A percentile compares a stretch with the other conserved stretches of the same genome.
These are phyloP conservation scores for Bonia amplexicaulis DNA, from an alignment of 176 grass and related monocot genomes.

Conservation along the genomic window DNA sequence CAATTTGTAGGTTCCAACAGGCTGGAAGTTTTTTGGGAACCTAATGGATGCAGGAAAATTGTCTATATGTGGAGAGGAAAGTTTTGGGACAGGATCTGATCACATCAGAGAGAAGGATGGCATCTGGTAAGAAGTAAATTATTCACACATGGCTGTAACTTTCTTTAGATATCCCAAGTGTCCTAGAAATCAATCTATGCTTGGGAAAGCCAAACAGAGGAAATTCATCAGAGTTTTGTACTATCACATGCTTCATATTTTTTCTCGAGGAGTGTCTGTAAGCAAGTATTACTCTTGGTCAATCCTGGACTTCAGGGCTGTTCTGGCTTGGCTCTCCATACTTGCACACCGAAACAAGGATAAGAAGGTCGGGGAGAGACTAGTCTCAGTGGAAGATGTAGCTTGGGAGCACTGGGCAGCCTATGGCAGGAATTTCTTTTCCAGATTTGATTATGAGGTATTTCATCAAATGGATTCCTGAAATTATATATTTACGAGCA, in stretches of 20 bases:
- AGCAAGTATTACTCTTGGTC: background rate
- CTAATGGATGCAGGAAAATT: conserved; percentile 88
- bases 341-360: conserved; percentile 71
- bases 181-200: background rate
- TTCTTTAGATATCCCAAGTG: background rate
- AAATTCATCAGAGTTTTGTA: background rate
- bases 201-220: background rate
- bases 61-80: conserved; percentile 90
- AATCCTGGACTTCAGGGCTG: conserved; percentile 58
- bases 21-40: conserved; percentile 95
- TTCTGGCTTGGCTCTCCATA: conserved; percentile 93
- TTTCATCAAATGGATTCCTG: conserved; percentile 13
- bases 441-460: conserved; percentile 95
- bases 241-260: conserved; percentile 4
- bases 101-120: conserved; percentile 96
- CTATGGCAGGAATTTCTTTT: conserved; percentile 92
- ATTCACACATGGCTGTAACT: background rate
- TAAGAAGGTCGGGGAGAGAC: conserved; percentile 67
- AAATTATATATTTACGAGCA: background rate
- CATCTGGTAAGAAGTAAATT: conserved; percentile 62
- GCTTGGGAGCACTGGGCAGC: conserved; percentile 87
- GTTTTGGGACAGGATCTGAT: conserved; percentile 92
- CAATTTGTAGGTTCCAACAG: conserved; percentile 80
- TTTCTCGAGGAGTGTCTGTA: background rate
- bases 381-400: conserved; percentile 82